Evolutionary conservation across 73 alveolate genomes (phyloP).

Genomic region (Paramecium caudatum): DNA sequence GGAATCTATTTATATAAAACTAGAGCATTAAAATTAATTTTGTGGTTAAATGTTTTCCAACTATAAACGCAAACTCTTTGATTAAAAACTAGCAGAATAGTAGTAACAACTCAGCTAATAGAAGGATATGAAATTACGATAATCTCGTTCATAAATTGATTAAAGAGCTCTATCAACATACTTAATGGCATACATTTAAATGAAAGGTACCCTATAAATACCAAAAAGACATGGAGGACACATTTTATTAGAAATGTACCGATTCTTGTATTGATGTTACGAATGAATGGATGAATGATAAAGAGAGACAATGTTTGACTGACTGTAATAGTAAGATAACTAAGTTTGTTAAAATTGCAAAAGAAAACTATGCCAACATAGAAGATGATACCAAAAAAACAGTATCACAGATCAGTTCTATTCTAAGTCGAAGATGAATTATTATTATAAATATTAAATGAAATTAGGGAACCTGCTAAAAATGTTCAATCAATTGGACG

Average conservation of each 20-base stretch:
- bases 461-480: slow-evolving; percentile 8
- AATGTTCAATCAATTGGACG: slow-evolving; percentile 10
- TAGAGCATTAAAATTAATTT: slow-evolving; percentile 34
- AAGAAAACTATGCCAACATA: neutral
- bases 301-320: slow-evolving; percentile 44
- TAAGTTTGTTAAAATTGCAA: slow-evolving; percentile 14
- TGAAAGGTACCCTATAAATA: slow-evolving; percentile 44
- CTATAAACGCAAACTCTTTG: slow-evolving; percentile 21
- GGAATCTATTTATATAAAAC: slow-evolving; percentile 22
- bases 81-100: slow-evolving; percentile 20
- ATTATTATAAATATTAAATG: neutral
- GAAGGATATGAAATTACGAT: slow-evolving; percentile 34
- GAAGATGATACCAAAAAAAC: slow-evolving; percentile 33
- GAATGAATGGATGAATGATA: slow-evolving; percentile 68
- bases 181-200: neutral
- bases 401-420: neutral
- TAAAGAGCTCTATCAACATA: neutral
- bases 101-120: neutral
- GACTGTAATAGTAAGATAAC: slow-evolving; percentile 58
- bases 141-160: slow-evolving; percentile 19
- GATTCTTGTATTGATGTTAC: slow-evolving; percentile 7
- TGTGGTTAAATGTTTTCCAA: slow-evolving; percentile 65
- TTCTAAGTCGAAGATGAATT: slow-evolving; percentile 17
- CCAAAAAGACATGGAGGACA: slow-evolving; percentile 26
- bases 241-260: slow-evolving; percentile 35